A percentile compares a stretch with the other conserved stretches of the same genome.
Conservation (phyloP, 2,329 filamentous ascomycete genomes). For the Alternaria tenuissima region DNA sequence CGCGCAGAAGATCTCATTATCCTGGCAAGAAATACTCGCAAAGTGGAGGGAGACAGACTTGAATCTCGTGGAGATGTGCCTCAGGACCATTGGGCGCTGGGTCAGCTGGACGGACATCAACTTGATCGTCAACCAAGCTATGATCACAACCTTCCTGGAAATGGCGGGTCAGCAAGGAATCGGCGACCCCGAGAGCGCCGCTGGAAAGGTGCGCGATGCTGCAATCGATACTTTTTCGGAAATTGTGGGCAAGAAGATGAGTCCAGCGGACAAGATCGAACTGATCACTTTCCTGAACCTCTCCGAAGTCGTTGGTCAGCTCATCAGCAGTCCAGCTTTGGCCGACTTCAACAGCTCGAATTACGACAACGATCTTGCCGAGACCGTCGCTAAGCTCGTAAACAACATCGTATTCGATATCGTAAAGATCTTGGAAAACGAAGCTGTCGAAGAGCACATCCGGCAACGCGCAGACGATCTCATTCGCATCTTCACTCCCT, state of each 20-base stretch:
- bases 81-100: conserved; percentile 95
- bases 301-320: conserved; percentile 81
- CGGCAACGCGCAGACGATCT: conserved; percentile 80
- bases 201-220: conserved; percentile 83
- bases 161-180: conserved; percentile 78
- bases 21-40: conserved; percentile 89
- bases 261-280: conserved; percentile 87
- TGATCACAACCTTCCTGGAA: conserved; percentile 84
- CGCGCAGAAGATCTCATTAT: conserved; percentile 84
- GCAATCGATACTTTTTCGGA: conserved; percentile 96
- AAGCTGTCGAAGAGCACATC: conserved; percentile 67
- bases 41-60: conserved; percentile 73
- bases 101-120: conserved; percentile 99
- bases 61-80: conserved; percentile 83
- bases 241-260: conserved; percentile 98
- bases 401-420: conserved; percentile 90
- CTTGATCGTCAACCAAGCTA: conserved; percentile 81
- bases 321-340: conserved; percentile 83
- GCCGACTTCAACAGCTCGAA: conserved; percentile 79
- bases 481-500: conserved; percentile 82
- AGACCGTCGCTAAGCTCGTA: conserved; percentile 93
- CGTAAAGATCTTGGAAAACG: conserved; percentile 82
- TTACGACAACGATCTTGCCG: conserved; percentile 95
- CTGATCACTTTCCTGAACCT: conserved; percentile 92
- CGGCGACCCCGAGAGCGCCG: conserved; percentile 63